phyloP scores from a whole-genome alignment of 441 rosid genomes.

The Croton setiger region DNA sequence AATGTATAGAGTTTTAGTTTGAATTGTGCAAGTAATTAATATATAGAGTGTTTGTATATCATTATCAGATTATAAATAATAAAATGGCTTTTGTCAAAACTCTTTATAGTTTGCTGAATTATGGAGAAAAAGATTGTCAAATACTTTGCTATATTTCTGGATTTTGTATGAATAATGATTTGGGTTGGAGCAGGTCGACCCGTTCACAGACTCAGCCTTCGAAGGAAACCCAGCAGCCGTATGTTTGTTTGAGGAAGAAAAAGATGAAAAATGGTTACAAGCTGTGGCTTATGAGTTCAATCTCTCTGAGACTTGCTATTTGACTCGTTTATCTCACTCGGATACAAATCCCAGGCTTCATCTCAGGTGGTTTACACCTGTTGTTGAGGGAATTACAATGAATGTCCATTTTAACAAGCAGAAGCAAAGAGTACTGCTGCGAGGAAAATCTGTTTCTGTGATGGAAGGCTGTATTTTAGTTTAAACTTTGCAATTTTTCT shows the following conservation, averaged over 20 bases:
- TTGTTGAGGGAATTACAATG: slow-evolving; percentile 65
- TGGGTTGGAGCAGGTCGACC: slow-evolving; percentile 50
- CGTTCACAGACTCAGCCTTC: slow-evolving; percentile 66
- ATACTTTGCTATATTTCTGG: no score
- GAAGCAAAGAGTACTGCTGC: slow-evolving; percentile 50
- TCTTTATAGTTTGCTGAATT: no score
- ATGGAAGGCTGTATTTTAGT: slow-evolving; percentile 72
- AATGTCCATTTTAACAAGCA: slow-evolving; percentile 47
- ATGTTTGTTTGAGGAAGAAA: slow-evolving; percentile 54
- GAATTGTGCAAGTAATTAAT: no score
- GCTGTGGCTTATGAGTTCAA: slow-evolving; percentile 76
- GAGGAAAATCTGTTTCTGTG: slow-evolving; percentile 62
- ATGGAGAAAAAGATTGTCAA: no score
- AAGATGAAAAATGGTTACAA: slow-evolving; percentile 67
- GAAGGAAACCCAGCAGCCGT: slow-evolving; percentile 80
- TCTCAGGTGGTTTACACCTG: slow-evolving; percentile 88
- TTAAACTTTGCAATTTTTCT: slow-evolving; percentile 20
- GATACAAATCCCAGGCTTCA: slow-evolving; percentile 37
- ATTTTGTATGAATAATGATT: not conserved
- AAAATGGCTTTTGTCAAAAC: no score
- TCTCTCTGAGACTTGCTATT: slow-evolving; percentile 54
- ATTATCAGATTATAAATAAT: no score
- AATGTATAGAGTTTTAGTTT: no score
- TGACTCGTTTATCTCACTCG: slow-evolving; percentile 31
- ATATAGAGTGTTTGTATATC: no score